Conservation (phyloP, 78 protist species). For the slime mould (Dictyostelium discoideum) region DNA sequence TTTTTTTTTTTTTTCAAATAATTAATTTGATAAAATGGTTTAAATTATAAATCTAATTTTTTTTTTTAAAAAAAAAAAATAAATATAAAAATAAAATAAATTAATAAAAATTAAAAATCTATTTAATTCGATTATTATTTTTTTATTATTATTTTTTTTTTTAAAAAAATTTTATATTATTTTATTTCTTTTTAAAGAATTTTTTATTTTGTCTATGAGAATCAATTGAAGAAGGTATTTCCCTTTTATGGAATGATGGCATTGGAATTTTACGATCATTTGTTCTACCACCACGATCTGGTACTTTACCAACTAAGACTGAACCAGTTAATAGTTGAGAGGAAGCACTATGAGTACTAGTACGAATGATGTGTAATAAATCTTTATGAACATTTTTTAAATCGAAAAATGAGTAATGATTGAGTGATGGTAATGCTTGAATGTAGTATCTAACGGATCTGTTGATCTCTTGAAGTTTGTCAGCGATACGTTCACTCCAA, state of each 20-base stretch:
- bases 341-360: constrained; percentile 18
- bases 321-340: background rate
- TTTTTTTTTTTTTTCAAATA: background rate
- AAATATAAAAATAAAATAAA: background rate
- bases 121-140: background rate
- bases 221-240: background rate
- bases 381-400: constrained; percentile 32
- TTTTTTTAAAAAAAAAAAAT: background rate
- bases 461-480: constrained; percentile 26
- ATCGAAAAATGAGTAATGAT: constrained; percentile 40
- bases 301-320: constrained; percentile 58
- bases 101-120: background rate
- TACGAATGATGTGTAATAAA: constrained; percentile 24
- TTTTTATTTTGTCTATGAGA: background rate
- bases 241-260: constrained; percentile 78
- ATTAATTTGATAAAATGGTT: background rate
- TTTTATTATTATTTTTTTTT: background rate
- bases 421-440: constrained; percentile 16
- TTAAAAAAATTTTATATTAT: background rate
- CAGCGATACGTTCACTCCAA: constrained; percentile 48
- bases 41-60: background rate
- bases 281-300: constrained; percentile 78
- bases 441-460: background rate
- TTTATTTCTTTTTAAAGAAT: constrained; percentile 8
- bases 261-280: constrained; percentile 52